phyloP scores from a whole-genome alignment of 371 early-diverging fungal species.

The Mucor piriformis region DNA sequence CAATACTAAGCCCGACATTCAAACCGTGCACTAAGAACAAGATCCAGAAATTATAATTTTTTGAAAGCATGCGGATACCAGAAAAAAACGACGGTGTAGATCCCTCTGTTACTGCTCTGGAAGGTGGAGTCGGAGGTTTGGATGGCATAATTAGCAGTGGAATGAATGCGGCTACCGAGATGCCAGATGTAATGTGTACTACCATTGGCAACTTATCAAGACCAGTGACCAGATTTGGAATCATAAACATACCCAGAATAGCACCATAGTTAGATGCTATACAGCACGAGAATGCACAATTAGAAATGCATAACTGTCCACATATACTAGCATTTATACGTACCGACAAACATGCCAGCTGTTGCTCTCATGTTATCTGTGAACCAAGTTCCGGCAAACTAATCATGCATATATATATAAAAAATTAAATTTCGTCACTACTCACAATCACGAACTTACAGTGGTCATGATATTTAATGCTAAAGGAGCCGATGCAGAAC shows the following conservation, averaged over 20 bases:
- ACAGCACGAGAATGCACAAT: too few relatives aligned
- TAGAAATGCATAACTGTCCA: neutral
- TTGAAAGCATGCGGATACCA: slow-evolving; percentile 35
- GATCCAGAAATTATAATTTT: slow-evolving; percentile 48
- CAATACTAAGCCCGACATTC: slow-evolving; percentile 54
- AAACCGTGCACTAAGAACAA: slow-evolving; percentile 46
- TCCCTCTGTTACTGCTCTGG: slow-evolving; percentile 15
- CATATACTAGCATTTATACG: slow-evolving; percentile 2
- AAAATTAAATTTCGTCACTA: neutral
- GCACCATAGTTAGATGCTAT: slow-evolving; percentile 55
- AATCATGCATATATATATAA: neutral
- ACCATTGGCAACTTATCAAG: slow-evolving; percentile 35
- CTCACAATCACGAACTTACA: slow-evolving; percentile 15
- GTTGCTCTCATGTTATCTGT: slow-evolving; percentile 63
- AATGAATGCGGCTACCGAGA: slow-evolving; percentile 35
- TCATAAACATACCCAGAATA: slow-evolving; percentile 58
- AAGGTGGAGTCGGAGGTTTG: slow-evolving; percentile 54
- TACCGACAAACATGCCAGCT: slow-evolving; percentile 64
- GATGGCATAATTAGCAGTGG: slow-evolving; percentile 44
- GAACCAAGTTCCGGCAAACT: slow-evolving; percentile 71
- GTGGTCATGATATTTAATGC: slow-evolving; percentile 62
- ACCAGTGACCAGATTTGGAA: slow-evolving; percentile 51
- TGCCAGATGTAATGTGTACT: slow-evolving; percentile 43
- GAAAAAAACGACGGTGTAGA: slow-evolving; percentile 37
- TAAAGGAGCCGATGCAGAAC: slow-evolving; percentile 62